Base-by-base conservation (phyloP, 441 rosid species). In the Gossypium aridum region DNA sequence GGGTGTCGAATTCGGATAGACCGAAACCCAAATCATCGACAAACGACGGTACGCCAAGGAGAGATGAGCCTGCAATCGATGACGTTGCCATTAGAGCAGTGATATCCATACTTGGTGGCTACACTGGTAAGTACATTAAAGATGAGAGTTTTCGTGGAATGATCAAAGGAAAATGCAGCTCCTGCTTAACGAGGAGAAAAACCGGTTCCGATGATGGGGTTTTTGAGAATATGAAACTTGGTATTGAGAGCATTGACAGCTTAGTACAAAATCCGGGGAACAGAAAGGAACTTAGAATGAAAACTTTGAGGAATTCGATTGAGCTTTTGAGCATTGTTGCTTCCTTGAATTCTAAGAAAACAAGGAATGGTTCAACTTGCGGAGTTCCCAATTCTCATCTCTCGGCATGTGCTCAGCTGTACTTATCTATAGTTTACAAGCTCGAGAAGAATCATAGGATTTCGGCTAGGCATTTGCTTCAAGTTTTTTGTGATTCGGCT, bases 371-470 rank as follows among this genome's bases (percentile, higher is more conserved):
- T 19, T 79, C 83, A 17, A 83, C 88, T 14, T 83, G 83, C 31
- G 91, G 91, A 1, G 77, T 86, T 13, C 89, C 87, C 23, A 85
- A 86, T 65, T 81, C 86, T 10, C 78, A 86, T 74, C 85, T 89
- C 67, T 87, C 91, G 6, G 90, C 91, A 9, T 85, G 88, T 73
- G 87, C 85, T 53, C 91, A 88, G 12, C 77, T 90, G 26, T 90
- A 90, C 81, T 71, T 90, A 37, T 80, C 92, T 13, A 78, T 90
- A 72, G 72, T 74, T 20, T 85, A 87, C 87, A 90, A 88, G 79
- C 70, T 87, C 0, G 87, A 88, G 84, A 88, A 80, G 84, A 90
- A 85, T 55, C 82, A 87, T 62, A 72, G 88, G 73, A 74, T 80
- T 26, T 88, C 87, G 0, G 85, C 92, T 0, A 75, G 78, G 43